Conservation (phyloP, 768 basidiomycete genomes). For the Tricholoma matsutake region DNA sequence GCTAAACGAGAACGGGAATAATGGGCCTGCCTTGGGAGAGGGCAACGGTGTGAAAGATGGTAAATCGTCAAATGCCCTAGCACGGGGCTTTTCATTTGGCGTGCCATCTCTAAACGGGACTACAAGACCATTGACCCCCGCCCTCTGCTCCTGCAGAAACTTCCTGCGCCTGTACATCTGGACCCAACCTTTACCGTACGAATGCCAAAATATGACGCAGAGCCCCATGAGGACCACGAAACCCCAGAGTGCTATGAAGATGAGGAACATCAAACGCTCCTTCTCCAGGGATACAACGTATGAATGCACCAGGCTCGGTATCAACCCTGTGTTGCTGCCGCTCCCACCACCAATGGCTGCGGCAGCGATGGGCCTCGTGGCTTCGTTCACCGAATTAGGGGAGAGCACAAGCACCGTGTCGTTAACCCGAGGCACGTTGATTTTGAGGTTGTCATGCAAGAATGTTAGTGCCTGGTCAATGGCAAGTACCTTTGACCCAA, state of each 20-base stretch:
- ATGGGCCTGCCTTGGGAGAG: constrained; percentile 31
- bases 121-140: constrained; percentile 43
- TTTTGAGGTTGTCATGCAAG: constrained; percentile 80
- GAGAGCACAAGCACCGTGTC: constrained; percentile 76
- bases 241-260: constrained; percentile 84
- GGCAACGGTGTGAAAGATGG: constrained; percentile 53
- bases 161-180: constrained; percentile 45
- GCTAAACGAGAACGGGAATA: constrained; percentile 33
- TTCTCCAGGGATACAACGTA: constrained; percentile 74
- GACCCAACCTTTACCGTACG: constrained; percentile 48
- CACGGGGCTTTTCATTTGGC: constrained; percentile 16
- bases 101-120: constrained; percentile 29
- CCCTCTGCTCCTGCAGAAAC: constrained; percentile 52
- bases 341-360: constrained; percentile 68
- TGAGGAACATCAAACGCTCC: constrained; percentile 78
- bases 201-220: constrained; percentile 67
- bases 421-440: constrained; percentile 79
- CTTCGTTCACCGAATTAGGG: constrained; percentile 65
- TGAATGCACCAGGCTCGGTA: constrained; percentile 67
- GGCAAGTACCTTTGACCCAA: constrained; percentile 87
- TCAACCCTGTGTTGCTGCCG: constrained; percentile 53
- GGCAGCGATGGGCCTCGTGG: constrained; percentile 73
- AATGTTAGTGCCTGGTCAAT: constrained; percentile 89
- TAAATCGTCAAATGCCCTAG: constrained; percentile 24
- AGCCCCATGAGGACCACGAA: constrained; percentile 81